phyloP scores from a whole-genome alignment of 2,329 filamentous ascomycete genomes.

The Aspergillus melleus region DNA sequence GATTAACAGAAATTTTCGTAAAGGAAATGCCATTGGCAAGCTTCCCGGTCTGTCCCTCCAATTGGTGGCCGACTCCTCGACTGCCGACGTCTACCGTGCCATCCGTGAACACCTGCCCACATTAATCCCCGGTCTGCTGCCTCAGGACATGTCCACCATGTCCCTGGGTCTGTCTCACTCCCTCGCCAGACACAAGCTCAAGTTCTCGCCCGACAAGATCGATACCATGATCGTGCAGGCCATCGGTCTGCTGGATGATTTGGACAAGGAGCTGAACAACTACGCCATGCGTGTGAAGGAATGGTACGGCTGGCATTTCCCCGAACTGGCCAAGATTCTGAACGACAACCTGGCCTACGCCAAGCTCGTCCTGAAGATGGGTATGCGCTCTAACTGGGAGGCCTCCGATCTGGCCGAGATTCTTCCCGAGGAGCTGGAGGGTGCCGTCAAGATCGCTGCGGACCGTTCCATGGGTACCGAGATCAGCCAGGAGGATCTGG shows the following conservation, averaged over 20 bases:
- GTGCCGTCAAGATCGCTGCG: constrained; percentile 85
- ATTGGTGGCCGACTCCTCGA: constrained; percentile 76
- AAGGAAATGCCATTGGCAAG: constrained; percentile 83
- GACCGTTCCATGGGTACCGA: constrained; percentile 99
- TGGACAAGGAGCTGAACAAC: constrained; percentile 98
- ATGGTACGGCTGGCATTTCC: constrained; percentile 99
- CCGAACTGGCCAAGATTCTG: constrained; percentile 93
- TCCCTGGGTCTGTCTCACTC: constrained; percentile 95
- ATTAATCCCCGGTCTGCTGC: constrained; percentile 82
- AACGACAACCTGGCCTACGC: constrained; percentile 97
- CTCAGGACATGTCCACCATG: constrained; percentile 89
- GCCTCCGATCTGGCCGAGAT: constrained; percentile 81
- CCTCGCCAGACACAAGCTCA: constrained; percentile 94
- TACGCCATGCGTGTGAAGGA: constrained; percentile 99
- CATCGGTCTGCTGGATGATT: constrained; percentile 87
- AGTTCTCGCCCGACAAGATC: constrained; percentile 98
- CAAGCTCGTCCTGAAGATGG: constrained; percentile 82
- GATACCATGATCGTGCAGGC: constrained; percentile 99
- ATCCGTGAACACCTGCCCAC: constrained; percentile 89
- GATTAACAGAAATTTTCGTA: constrained; percentile 16
- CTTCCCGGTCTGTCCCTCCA: constrained; percentile 84
- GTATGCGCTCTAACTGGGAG: constrained; percentile 79
- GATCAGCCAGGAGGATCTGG: constrained; percentile 86
- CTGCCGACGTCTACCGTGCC: constrained; percentile 87
- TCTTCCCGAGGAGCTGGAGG: constrained; percentile 92